Evolutionary conservation across 805 yeast species (phyloP), one percentile per base, ranked within the genome.

Genomic region (Scheffersomyces stipitis): DNA sequence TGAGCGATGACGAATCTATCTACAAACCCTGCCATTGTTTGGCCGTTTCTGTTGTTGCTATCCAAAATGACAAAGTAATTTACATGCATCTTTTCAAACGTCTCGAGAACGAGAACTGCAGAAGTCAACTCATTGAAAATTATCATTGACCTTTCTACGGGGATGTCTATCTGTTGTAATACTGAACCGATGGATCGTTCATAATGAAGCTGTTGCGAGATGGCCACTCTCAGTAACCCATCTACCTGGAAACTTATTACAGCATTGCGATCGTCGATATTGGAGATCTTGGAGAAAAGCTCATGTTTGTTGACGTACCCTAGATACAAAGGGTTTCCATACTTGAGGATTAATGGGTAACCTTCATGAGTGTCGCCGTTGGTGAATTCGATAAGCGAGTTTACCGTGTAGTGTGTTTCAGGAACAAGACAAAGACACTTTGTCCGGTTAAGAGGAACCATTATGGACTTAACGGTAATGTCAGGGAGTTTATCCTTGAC

Each of bases 321-420:
- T 15, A 67, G 36, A 20, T 48, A 42, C 2, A 54, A 32, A 0
- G 66, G 71, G 16, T 53, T 37, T 3, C 34, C 36, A 12, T 47
- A 45, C 36, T 52, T 58, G 4, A 54, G 38, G 2, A 68, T 42
- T 10, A 69, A 29, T 1, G 75, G 75, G 38, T 67, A 69, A 1
- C 73, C 73, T 37, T 69, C 73, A 39, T 69, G 72, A 28, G 42
- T 44, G 34, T 67, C 71, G 20, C 60, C 63, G 13, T 52, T 42
- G 12, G 56, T 29, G 33, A 56, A 59, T 1, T 33, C 39, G 27
- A 43, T 34, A 17, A 69, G 30, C 3, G 36, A 37, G 2, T 40
- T 29, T 3, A 46, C 39, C 3, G 62, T 54, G 29, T 66, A 58
- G 1, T 62, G 61, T 6, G 31, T 35, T 2, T 41, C 51, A 0